phyloP scores from a whole-genome alignment of 306 rosid genomes.

The Albizia julibrissin region DNA sequence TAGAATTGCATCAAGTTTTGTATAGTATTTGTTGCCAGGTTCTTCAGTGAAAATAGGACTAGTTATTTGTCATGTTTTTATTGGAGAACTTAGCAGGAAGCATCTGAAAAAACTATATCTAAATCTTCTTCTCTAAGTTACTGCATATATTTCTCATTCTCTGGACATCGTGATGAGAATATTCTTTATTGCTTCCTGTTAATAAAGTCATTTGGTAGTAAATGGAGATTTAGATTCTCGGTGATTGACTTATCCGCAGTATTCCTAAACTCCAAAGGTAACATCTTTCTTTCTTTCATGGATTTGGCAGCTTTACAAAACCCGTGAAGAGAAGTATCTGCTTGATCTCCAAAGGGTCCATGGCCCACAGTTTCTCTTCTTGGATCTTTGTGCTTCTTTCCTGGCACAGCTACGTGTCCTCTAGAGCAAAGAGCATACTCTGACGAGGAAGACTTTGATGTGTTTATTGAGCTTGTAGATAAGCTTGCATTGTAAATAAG shows the following conservation, averaged over 20 bases:
- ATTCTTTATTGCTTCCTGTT: constrained; percentile 4
- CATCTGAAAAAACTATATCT: neutral
- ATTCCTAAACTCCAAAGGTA: neutral
- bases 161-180: neutral
- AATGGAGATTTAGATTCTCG: neutral
- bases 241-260: neutral
- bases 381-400: constrained; percentile 94
- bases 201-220: neutral
- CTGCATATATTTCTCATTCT: neutral
- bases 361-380: constrained; percentile 92
- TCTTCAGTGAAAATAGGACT: neutral
- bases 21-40: neutral
- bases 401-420: constrained; percentile 84
- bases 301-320: constrained; percentile 73
- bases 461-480: constrained; percentile 37
- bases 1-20: neutral
- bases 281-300: constrained; percentile 23
- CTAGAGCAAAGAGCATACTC: constrained; percentile 35
- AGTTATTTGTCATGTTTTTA: neutral
- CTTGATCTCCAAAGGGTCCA: constrained; percentile 92
- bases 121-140: neutral
- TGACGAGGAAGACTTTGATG: constrained; percentile 28
- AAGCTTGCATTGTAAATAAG: constrained; percentile 36
- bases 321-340: constrained; percentile 86
- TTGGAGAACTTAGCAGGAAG: neutral